A percentile compares a stretch with the other conserved stretches of the same genome.
These are phyloP conservation scores for Pecoramyces ruminantium DNA, from an alignment of 192 early-diverging fungal species.

Conservation along the genomic window DNA sequence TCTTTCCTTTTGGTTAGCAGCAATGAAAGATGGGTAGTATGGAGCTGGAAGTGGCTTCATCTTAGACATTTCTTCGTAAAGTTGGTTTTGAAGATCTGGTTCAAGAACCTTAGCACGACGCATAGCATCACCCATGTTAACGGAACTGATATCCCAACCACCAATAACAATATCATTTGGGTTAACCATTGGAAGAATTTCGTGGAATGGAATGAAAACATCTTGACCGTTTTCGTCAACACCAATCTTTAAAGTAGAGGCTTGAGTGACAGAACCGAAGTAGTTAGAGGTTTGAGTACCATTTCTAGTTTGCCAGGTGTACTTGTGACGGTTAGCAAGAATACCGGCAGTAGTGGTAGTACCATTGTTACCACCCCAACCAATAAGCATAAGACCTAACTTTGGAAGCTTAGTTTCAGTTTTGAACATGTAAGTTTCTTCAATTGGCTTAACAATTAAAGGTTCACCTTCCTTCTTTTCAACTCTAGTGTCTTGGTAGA, in stretches of 20 bases:
- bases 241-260: constrained; percentile 91
- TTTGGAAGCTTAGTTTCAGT: constrained; percentile 65
- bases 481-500: constrained; percentile 78
- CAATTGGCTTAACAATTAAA: constrained; percentile 63
- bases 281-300: constrained; percentile 89
- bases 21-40: constrained; percentile 99
- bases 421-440: constrained; percentile 79
- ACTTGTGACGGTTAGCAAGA: constrained; percentile 75
- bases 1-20: constrained; percentile 92
- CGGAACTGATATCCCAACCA: constrained; percentile 90
- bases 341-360: constrained; percentile 61
- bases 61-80: constrained; percentile 56
- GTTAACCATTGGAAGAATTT: constrained; percentile 89
- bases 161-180: constrained; percentile 95
- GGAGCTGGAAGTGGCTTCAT: constrained; percentile 84
- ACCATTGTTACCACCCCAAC: constrained; percentile 83
- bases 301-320: constrained; percentile 84
- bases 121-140: constrained; percentile 84
- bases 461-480: constrained; percentile 42
- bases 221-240: constrained; percentile 62
- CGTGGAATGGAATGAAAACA: constrained; percentile 79
- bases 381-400: constrained; percentile 91
- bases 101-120: constrained; percentile 84
- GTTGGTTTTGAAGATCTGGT: constrained; percentile 87
- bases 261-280: constrained; percentile 89